A percentile compares a stretch with the other conserved stretches of the same genome.
phyloP scores from a whole-genome alignment of 2,329 filamentous ascomycete species.

The Nannizziopsis barbatae region DNA sequence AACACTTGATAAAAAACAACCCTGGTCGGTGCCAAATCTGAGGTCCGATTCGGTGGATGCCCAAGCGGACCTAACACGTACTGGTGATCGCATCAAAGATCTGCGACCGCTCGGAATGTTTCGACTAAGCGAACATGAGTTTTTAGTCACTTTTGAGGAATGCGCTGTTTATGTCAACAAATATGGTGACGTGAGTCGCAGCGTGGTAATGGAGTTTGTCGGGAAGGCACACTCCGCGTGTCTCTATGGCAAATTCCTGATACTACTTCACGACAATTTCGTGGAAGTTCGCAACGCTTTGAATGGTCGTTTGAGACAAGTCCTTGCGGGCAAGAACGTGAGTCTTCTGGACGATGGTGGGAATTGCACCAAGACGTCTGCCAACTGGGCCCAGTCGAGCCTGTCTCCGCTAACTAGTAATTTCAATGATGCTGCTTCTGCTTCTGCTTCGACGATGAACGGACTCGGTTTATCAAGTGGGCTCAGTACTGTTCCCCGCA shows the following conservation, averaged over 20 bases:
- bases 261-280: conserved; percentile 92
- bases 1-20: conserved; percentile 92
- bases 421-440: conserved; percentile 17
- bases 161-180: conserved; percentile 98
- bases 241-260: conserved; percentile 79
- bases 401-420: conserved; percentile 23
- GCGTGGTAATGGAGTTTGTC: conserved; percentile 98
- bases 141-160: conserved; percentile 86
- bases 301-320: conserved; percentile 84
- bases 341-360: conserved; percentile 79
- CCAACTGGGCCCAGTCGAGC: conserved; percentile 25
- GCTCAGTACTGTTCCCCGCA: conserved; percentile 43
- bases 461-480: conserved; percentile 28
- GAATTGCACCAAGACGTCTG: conserved; percentile 46
- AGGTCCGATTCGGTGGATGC: conserved; percentile 48
- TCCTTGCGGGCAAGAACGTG: conserved; percentile 84
- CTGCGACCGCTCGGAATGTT: conserved; percentile 93
- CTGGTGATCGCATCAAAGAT: conserved; percentile 69
- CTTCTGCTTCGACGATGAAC: conserved; percentile 19
- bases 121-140: conserved; percentile 81
- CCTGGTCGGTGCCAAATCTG: conserved; percentile 84
- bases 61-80: conserved; percentile 60
- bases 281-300: conserved; percentile 95
- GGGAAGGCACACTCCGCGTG: conserved; percentile 79
- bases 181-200: conserved; percentile 86